Conservation (phyloP, 2,329 filamentous ascomycete species). For the Xylariaceae sp. region DNA sequence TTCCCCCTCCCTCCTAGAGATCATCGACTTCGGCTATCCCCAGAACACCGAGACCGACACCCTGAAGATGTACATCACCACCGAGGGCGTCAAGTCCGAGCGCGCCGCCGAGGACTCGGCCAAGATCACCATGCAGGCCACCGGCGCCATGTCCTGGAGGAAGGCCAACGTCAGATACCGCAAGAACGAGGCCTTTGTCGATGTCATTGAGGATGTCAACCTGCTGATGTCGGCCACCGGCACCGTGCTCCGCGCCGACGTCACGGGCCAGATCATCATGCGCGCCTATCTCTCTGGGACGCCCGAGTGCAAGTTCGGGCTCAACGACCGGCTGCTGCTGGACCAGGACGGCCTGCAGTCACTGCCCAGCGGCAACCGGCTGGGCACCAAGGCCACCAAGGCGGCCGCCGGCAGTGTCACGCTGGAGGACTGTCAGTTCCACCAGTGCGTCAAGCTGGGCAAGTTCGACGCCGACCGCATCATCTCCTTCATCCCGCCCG, state of each 20-base stretch:
- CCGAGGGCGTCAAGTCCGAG: conserved; percentile 94
- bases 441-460: conserved; percentile 95
- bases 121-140: conserved; percentile 99
- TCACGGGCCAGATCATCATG: conserved; percentile 97
- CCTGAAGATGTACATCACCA: conserved; percentile 99
- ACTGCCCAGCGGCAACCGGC: conserved; percentile 65
- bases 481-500: conserved; percentile 92
- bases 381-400: conserved; percentile 83
- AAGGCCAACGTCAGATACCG: conserved; percentile 97
- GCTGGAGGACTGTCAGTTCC: conserved; percentile 96
- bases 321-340: conserved; percentile 91
- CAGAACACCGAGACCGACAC: conserved; percentile 99
- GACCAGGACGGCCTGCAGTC: conserved; percentile 63
- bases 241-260: conserved; percentile 88
- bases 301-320: conserved; percentile 96
- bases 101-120: conserved; percentile 82
- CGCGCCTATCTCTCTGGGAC: conserved; percentile 94
- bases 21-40: conserved; percentile 97
- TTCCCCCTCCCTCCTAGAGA: conserved; percentile 51
- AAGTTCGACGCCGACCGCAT: conserved; percentile 96
- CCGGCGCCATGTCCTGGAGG: conserved; percentile 92
- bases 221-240: conserved; percentile 98
- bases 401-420: conserved; percentile 93
- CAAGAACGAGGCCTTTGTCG: conserved; percentile 98
- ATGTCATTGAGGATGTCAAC: conserved; percentile 98